phyloP scores from a whole-genome alignment of 345 rosid species.

The Adansonia digitata region DNA sequence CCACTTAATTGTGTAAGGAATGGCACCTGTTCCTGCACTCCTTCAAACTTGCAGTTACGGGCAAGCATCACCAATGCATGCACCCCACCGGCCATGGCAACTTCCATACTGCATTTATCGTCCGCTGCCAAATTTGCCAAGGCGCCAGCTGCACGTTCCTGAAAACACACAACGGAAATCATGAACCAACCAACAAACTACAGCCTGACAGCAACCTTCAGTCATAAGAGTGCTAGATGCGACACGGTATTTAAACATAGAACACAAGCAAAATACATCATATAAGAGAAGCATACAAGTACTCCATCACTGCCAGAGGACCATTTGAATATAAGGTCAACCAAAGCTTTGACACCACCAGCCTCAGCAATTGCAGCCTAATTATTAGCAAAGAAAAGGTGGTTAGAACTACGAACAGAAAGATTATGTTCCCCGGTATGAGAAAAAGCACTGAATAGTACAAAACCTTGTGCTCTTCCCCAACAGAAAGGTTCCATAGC shows the following conservation, averaged over 20 bases:
- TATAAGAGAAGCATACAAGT: conserved; percentile 38
- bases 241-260: not conserved
- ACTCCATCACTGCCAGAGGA: conserved; percentile 74
- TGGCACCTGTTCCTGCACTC: conserved; percentile 80
- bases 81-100: conserved; percentile 71
- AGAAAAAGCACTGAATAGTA: not conserved
- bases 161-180: conserved; percentile 19
- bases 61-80: conserved; percentile 85
- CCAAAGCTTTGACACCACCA: conserved; percentile 76
- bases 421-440: not conserved
- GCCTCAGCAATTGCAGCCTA: conserved; percentile 79
- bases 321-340: conserved; percentile 82
- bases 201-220: conserved; percentile 1
- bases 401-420: not conserved
- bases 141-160: conserved; percentile 95
- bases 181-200: conserved; percentile 6
- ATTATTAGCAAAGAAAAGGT: not conserved
- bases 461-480: conserved; percentile 84
- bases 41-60: conserved; percentile 73
- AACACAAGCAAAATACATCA: not conserved
- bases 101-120: conserved; percentile 82
- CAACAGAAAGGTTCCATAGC: conserved; percentile 86
- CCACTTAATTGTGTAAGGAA: not conserved
- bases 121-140: conserved; percentile 87
- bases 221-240: not conserved